Evolutionary conservation across 2,329 filamentous ascomycete genomes (phyloP), one percentile per base, ranked within the genome.

Genomic region (Madurella mycetomatis): DNA sequence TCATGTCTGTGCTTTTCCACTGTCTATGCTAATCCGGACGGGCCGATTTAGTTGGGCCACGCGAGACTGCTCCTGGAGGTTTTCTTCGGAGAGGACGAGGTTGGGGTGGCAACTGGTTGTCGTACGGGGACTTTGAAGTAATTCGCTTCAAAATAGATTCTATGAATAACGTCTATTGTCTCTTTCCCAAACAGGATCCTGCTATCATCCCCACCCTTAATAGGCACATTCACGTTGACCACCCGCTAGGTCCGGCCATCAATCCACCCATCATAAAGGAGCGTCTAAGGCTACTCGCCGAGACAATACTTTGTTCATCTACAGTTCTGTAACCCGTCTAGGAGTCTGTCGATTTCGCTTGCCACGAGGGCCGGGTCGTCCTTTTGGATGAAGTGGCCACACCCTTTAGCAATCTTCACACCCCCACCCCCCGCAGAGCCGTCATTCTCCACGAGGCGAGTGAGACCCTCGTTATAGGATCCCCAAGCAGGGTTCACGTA

Each of bases 401-500:
- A 78, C 0, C 71, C 70, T 8, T 70, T 67, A 1, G 78, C 79
- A 41, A 76, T 72, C 69, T 61, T 61, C 13, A 64, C 51, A 5
- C 54, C 46, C 1, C n/a, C 25, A 25, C 3, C 25, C 25, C 25
- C 25, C 3, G 25, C n/a, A 17, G 41, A 70, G 37, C 64, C 71
- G 11, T 69, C 69, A 0, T 62, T 49, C 4, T 66, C 67, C 0
- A 75, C 79, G 11, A 83, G 70, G 17, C 65, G 66, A 1, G 69
- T 63, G 19, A 84, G 60, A 0, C 75, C 78, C 52, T 77, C 68
- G 47, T 84, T 83, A 59, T 83, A 84, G 31, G 47, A 57, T 2
- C 73, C 68, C 81, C 81, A 84, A 2, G 70, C 71, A 0, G 79
- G 75, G 52, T 83, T 82, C 48, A 77, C 62, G 61, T 81, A 84